Base-by-base conservation (phyloP, 2,329 filamentous ascomycete genomes). In the Colletotrichum trifolii region DNA sequence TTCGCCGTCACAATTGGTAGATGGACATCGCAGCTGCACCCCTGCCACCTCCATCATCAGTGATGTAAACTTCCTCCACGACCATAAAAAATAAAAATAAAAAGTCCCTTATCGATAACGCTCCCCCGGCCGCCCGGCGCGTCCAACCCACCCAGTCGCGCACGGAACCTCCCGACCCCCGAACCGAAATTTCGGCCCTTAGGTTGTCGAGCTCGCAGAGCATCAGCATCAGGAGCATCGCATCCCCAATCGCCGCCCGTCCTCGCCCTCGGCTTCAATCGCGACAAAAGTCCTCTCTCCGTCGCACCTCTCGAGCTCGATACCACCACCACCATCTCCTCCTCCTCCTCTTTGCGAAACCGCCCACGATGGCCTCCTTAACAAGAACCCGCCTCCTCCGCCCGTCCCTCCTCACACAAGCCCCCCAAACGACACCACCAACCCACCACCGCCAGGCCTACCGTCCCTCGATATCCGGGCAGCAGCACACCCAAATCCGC, bases 401-500 rank as follows among this genome's bases (percentile, higher is more conserved):
- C 39, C 56, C 56, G 2, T 47, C 50, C 59, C 59, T 54, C n/a
- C 62, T 52, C 52, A 45, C 58, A 42, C 35, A 54, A 57, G 69
- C 67, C 2, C 13, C 54, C 6, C 12, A 7, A 5, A 73, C 67
- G 73, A 78, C 67, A 71, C 77, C 46, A 61, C 66, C 61, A 66
- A 73, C 69, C 67, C 73, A 61, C 54, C 62, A 40, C 58, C 46
- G 40, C 57, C n/a, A 61, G 57, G 7, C 62, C 62, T 6, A 33
- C 42, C 13, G 25, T 12, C 50, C 13, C 38, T 38, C 8, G 36
- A 17, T 38, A 50, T 35, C 35, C 8, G 58, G 25, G 15, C 47
- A 72, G 65, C 91, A 94, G 81, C 83, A 25, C 25, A 25, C 25
- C 25, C 25, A 25, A 25, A 25, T 89, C 75, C 90, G 94, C 66